Percentiles rank a stretch among this genome's conserved stretches.
Evolutionary conservation across 352 stramenopile genomes (phyloP).

Genomic region (Phytophthora melonis): DNA sequence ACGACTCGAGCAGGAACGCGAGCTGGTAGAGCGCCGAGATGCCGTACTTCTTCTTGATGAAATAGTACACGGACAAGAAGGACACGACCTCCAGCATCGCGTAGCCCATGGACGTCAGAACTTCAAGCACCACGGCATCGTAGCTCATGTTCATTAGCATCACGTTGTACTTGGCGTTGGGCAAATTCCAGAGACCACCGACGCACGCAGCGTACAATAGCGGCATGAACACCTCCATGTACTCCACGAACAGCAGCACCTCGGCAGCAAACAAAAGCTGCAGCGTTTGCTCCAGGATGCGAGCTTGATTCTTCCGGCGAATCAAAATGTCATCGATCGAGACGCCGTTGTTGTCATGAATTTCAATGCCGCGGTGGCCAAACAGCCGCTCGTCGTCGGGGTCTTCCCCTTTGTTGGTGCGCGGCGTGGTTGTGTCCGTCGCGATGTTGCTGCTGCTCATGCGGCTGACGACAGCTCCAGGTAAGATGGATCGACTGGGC

Average conservation of each 20-base stretch:
- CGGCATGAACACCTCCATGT: conserved; percentile 46
- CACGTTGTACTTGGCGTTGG: conserved; percentile 31
- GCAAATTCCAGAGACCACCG: conserved; percentile 16
- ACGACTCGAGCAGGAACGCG: conserved; percentile 46
- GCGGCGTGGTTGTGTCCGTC: neutral
- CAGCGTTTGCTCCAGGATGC: conserved; percentile 21
- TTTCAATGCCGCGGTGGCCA: conserved; percentile 5
- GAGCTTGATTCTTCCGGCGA: conserved; percentile 11
- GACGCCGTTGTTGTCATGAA: neutral
- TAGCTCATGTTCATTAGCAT: conserved; percentile 23
- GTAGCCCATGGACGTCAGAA: conserved; percentile 9
- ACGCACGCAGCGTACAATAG: conserved; percentile 36
- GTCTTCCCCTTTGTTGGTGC: neutral
- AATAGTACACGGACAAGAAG: conserved; percentile 29
- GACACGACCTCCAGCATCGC: conserved; percentile 25
- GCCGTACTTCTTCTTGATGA: conserved; percentile 40
- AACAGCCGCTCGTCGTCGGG: conserved; percentile 8
- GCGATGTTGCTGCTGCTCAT: neutral
- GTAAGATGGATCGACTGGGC: conserved; percentile 3
- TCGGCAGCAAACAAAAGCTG: conserved; percentile 40
- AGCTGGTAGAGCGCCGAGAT: conserved; percentile 39
- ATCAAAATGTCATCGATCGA: conserved; percentile 23
- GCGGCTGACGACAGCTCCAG: neutral
- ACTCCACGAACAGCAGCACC: conserved; percentile 39
- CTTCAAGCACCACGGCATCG: conserved; percentile 7